Base-by-base conservation (phyloP, 345 rosid genomes). In the Euphorbia pulcherrima region DNA sequence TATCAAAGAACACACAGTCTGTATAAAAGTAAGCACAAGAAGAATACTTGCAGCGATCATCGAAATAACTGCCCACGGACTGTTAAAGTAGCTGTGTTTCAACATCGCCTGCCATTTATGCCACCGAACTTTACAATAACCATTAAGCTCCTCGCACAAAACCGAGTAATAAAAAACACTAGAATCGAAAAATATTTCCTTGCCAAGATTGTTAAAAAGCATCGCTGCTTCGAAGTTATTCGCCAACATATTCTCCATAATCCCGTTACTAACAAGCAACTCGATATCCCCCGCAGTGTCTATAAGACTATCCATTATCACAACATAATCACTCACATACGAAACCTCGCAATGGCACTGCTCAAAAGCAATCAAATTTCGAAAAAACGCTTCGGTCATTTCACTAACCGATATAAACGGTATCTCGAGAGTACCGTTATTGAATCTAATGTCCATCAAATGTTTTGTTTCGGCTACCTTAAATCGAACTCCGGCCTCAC, bases 41-140 rank as follows among this genome's bases (percentile, higher is more conserved):
- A 72, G 57, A 40, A 68, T 18, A 17, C 28, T 23, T 6, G 73
- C 74, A 10, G 67, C 73, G 26, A 58, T 21, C 20, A 77, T 60
- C 9, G 76, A 77, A 55, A 72, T 68, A 28, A 30, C 8, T 1
- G 70, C 64, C 80, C 80, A 64, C 41, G 80, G 80, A 52, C 16
- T 68, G 21, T 52, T 37, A 67, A 77, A 77, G 40, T 77, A 64
- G 7, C 64, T 26, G 8, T 73, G 70, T 14, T 30, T 68, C 60
- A 77, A 64, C 4, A 6, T 28, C 16, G 68, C 68, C 44, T 62
- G 29, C 80, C 74, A 77, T 30, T 12, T 39, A 20, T 72, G 68
- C 50, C 51, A n/a, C 14, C 53, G n/a, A 1, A 16, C 55, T 52
- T 35, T 44, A 23, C 71, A 58, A 16, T 72, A 55, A 6, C 4